Conservation (phyloP, 2,329 filamentous ascomycete genomes). For the Diaporthe caulivora region DNA sequence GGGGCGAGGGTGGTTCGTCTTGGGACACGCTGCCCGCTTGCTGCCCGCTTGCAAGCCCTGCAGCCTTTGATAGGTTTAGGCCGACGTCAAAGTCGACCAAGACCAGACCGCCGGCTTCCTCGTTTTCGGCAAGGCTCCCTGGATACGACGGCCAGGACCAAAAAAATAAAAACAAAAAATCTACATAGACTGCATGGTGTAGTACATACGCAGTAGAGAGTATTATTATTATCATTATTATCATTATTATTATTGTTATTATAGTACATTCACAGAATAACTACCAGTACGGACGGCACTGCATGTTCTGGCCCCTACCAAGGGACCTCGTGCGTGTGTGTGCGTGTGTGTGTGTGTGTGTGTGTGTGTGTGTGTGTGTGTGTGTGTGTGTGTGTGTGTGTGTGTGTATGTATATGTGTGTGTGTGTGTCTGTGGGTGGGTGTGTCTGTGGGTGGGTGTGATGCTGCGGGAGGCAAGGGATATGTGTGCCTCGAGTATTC, state of each 20-base stretch:
- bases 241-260: background rate
- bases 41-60: slow-evolving; percentile 34
- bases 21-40: slow-evolving; percentile 32
- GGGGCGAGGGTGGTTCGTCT: slow-evolving; percentile 30
- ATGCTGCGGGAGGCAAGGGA: background rate
- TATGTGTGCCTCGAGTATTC: background rate
- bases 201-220: no score
- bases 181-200: no score
- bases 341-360: no score
- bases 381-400: no score
- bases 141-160: slow-evolving; percentile 27
- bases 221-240: no score
- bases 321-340: background rate
- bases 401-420: no score
- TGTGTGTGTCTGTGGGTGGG: no score
- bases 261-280: background rate
- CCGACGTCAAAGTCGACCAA: slow-evolving; percentile 31
- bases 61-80: slow-evolving; percentile 34
- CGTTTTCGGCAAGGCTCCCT: slow-evolving; percentile 31
- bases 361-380: no score
- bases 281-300: slow-evolving; percentile 1
- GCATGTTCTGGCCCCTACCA: background rate
- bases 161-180: no score
- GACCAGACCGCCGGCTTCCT: slow-evolving; percentile 31
- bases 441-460: no score